phyloP scores from a whole-genome alignment of 1,139 yeast species.

The Debaryomycetaceae sp. region DNA sequence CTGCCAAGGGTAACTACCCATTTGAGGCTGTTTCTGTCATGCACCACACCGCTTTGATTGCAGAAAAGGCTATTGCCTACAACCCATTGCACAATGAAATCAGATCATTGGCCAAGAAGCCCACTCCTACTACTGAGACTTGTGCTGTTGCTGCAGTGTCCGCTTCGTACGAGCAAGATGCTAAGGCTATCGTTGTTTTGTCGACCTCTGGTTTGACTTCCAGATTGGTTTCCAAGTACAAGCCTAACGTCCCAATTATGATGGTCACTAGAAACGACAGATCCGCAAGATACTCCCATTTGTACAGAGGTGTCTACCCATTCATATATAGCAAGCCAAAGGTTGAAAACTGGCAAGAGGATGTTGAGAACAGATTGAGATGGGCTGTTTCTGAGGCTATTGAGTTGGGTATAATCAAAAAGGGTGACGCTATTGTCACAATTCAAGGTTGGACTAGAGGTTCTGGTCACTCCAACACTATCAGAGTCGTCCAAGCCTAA shows the following conservation, averaged over 20 bases:
- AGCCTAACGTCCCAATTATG: slow-evolving; percentile 96
- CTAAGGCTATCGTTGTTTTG: slow-evolving; percentile 94
- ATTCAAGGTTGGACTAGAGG: slow-evolving; percentile 99
- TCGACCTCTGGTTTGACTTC: slow-evolving; percentile 95
- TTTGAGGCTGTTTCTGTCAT: slow-evolving; percentile 95
- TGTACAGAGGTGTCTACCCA: slow-evolving; percentile 98
- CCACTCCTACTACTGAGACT: slow-evolving; percentile 93
- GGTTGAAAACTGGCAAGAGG: slow-evolving; percentile 89
- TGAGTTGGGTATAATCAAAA: slow-evolving; percentile 76
- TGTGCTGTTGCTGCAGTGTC: slow-evolving; percentile 96
- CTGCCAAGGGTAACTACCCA: slow-evolving; percentile 99
- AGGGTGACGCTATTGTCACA: slow-evolving; percentile 89
- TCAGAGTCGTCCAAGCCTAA: slow-evolving; percentile 65
- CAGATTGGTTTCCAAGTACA: slow-evolving; percentile 93
- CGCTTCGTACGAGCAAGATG: slow-evolving; percentile 93
- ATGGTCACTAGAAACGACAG: slow-evolving; percentile 95
- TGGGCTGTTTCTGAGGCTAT: slow-evolving; percentile 92
- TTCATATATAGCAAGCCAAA: slow-evolving; percentile 71
- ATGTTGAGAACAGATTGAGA: slow-evolving; percentile 91
- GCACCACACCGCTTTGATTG: slow-evolving; percentile 96
- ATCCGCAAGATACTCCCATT: slow-evolving; percentile 92
- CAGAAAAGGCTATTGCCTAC: slow-evolving; percentile 96
- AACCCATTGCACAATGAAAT: slow-evolving; percentile 83
- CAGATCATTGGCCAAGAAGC: slow-evolving; percentile 79
- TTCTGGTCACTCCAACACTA: slow-evolving; percentile 97